Percentiles rank a stretch among this genome's conserved stretches.
Conservation (phyloP, 2,329 filamentous ascomycete genomes). For the Aureobasidium sp. region DNA sequence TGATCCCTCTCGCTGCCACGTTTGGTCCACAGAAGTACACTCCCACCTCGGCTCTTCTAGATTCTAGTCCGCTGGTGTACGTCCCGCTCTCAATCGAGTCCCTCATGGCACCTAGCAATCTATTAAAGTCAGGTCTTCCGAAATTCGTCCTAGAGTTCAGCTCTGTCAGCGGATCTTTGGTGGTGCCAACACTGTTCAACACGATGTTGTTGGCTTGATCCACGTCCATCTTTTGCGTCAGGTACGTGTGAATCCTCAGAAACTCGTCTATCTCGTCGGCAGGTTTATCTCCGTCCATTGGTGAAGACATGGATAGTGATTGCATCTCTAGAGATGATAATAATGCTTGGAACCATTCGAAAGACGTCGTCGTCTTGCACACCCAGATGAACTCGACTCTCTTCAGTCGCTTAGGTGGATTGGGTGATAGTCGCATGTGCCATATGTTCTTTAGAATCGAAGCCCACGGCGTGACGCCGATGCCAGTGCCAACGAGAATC, state of each 20-base stretch:
- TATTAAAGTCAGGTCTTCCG: constrained; percentile 80
- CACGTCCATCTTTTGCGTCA: constrained; percentile 85
- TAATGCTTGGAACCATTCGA: constrained; percentile 98
- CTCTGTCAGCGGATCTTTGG: constrained; percentile 86
- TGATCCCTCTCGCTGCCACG: constrained; percentile 71
- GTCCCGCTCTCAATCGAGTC: constrained; percentile 78
- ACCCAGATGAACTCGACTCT: constrained; percentile 99
- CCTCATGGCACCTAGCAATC: constrained; percentile 76
- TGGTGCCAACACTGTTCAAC: constrained; percentile 84
- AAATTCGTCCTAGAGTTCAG: constrained; percentile 87
- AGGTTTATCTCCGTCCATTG: constrained; percentile 50
- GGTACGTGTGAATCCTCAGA: constrained; percentile 94
- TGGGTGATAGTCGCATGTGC: constrained; percentile 84
- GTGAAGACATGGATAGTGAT: constrained; percentile 53
- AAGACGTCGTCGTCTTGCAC: constrained; percentile 89
- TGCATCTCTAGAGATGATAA: constrained; percentile 86
- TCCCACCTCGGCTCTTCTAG: constrained; percentile 73
- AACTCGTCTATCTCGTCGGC: constrained; percentile 68
- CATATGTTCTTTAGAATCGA: constrained; percentile 95
- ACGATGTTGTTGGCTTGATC: constrained; percentile 96
- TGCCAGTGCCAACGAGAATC: constrained; percentile 77
- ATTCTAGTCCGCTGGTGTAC: constrained; percentile 74
- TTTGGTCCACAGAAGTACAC: constrained; percentile 98
- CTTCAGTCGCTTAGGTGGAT: constrained; percentile 80
- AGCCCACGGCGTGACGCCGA: constrained; percentile 82